Evolutionary conservation across 2,329 filamentous ascomycete species (phyloP).

Genomic region (Colletotrichum sp.): DNA sequence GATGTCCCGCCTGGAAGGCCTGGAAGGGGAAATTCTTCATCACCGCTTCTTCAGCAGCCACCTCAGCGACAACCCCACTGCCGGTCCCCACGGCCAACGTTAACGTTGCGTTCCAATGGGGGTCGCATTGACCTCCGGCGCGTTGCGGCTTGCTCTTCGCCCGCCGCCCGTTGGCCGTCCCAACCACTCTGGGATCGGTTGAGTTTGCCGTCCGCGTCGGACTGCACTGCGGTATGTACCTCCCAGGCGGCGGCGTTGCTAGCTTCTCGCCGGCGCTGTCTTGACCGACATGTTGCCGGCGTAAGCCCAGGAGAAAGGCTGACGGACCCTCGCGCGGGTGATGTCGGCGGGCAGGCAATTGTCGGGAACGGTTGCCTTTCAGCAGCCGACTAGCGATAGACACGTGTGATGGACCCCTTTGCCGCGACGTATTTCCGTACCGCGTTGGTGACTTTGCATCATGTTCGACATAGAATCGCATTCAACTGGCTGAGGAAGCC

Average conservation of each 20-base stretch:
- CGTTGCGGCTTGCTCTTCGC: not conserved
- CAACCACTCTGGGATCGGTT: not conserved
- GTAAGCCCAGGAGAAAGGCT: not conserved
- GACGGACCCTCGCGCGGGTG: not conserved
- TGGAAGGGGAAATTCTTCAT: not conserved
- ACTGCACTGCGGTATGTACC: not conserved
- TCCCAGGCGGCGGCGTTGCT: not conserved
- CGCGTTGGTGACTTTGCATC: not conserved
- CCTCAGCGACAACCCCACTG: not conserved
- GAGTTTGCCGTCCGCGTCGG: not conserved
- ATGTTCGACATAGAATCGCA: not conserved
- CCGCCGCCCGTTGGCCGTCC: not conserved
- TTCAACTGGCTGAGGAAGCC: not conserved
- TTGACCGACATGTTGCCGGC: not conserved
- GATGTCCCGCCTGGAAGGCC: not conserved
- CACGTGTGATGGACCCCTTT: not conserved
- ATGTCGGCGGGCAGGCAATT: not conserved
- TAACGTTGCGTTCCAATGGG: not conserved
- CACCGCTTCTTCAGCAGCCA: conserved; percentile 7
- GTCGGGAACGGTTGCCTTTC: not conserved
- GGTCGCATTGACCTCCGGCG: not conserved
- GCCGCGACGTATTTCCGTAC: not conserved
- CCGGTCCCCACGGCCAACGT: conserved; percentile 2
- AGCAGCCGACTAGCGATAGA: not conserved
- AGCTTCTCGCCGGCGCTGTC: not conserved